Base-by-base conservation (phyloP, 192 early-diverging fungal species). In the Coemansia aciculifera region DNA sequence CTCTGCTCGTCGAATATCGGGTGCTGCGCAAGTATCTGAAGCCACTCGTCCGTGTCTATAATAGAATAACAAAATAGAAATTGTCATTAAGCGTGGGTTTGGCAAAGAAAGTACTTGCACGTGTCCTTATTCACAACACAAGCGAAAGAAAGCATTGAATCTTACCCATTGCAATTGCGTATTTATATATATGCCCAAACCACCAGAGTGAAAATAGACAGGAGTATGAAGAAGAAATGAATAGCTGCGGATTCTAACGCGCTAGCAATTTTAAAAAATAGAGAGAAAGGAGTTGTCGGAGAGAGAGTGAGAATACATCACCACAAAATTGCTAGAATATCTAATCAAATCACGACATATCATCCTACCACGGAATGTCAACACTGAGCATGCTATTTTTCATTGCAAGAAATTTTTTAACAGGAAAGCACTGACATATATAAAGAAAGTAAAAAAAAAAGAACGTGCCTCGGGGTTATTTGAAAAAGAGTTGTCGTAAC, bases 21-120 rank as follows among this genome's bases (percentile, higher is more conserved):
- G 62, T 84, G 81, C 11, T 78, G 69, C 60, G 81, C 52, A 19
- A 84, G 73, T 12, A 79, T 56, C 63, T 84, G 81, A 27, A 84
- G 67, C 81, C 81, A 84, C 48, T 79, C 81, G 71, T 84, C 81
- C 21, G 65, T 68, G 42, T 79, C 81, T 79, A 79, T 44, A 66
- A 66, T 9, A 13, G n/a, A 49, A 34, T 27, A 27, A 19, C 15
- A 38, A 40, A 13, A 19, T 9, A 27, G 6, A 19, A 44, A 24
- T 59, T 57, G 27, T 6, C n/a, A 31, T 63, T 31, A 2, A 49
- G 9, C 31, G 15, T 4, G 11, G 10, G 2, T 38, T 62, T 39
- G 36, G n/a, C 36, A 44, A 19, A 63, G 17, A 29, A 59, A 32
- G 31, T 27, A n/a, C 54, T 36, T 52, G 46, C 46, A 23, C 0